Conservation (phyloP, 2,329 filamentous ascomycete species). For the Pseudogymnoascus sp. region DNA sequence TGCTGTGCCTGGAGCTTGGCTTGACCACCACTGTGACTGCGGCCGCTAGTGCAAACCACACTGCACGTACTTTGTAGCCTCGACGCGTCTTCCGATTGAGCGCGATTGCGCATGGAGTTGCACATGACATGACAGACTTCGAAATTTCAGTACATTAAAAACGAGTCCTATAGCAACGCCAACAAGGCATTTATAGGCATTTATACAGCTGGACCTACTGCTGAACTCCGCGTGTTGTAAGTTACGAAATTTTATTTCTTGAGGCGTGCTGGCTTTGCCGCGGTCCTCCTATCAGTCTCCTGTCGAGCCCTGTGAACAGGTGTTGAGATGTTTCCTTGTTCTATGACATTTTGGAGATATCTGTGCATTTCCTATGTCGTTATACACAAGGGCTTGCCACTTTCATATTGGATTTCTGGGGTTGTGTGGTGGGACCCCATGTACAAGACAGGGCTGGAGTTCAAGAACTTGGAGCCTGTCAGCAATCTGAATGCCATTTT, state of each 20-base stretch:
- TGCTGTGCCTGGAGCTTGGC: constrained; percentile 8
- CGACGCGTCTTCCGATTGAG: constrained; percentile 1
- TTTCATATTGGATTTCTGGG: neutral
- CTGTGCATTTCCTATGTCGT: neutral
- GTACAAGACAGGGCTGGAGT: neutral
- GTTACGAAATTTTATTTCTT: neutral
- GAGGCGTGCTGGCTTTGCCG: neutral
- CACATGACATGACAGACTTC: constrained; percentile 6
- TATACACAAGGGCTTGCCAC: neutral
- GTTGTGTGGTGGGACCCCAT: neutral
- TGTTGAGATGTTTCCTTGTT: neutral
- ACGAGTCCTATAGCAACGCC: neutral
- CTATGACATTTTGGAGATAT: neutral
- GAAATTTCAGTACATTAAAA: neutral
- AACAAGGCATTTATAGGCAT: neutral
- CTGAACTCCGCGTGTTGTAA: neutral
- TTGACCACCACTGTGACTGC: neutral
- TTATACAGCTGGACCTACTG: neutral
- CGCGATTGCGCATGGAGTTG: neutral
- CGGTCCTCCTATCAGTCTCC: neutral
- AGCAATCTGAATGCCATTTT: neutral
- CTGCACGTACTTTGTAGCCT: neutral
- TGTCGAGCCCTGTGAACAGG: neutral
- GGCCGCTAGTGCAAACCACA: constrained; percentile 3
- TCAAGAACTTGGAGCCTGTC: neutral